Evolutionary conservation across 352 stramenopile species (phyloP).

Genomic region (Blastocystis sp.): DNA sequence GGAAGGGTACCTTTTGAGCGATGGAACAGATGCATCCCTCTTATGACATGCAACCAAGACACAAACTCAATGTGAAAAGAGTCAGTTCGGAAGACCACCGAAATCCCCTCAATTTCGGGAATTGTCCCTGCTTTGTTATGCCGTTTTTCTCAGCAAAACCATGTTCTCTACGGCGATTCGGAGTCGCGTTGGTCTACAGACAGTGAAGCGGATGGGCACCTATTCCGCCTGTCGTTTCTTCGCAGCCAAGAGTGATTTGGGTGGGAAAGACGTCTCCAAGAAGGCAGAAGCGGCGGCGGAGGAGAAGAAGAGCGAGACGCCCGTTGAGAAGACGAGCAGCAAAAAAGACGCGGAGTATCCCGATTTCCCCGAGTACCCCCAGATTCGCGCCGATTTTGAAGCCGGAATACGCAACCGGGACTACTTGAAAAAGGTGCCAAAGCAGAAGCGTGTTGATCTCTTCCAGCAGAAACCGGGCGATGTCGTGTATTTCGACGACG

Average conservation of each 20-base stretch:
- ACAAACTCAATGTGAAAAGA: not conserved
- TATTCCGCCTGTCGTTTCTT: conserved; percentile 21
- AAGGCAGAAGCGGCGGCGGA: not conserved
- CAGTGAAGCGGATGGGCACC: not conserved
- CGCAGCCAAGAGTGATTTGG: conserved; percentile 8
- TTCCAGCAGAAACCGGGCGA: conserved; percentile 27
- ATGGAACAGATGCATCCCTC: not conserved
- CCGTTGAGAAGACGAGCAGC: not conserved
- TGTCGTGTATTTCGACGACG: conserved; percentile 56
- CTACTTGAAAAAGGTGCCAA: conserved; percentile 40
- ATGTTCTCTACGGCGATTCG: not conserved
- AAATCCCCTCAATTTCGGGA: not conserved
- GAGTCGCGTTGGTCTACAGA: not conserved
- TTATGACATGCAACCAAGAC: not conserved
- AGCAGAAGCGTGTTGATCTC: conserved; percentile 34
- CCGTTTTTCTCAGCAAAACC: not conserved
- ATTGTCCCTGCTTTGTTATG: not conserved
- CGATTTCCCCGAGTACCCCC: conserved; percentile 55
- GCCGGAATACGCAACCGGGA: conserved; percentile 47
- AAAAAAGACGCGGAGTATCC: conserved; percentile 31
- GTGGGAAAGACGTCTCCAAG: not conserved
- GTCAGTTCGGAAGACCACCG: not conserved
- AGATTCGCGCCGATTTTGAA: conserved; percentile 39
- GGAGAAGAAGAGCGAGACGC: not conserved
- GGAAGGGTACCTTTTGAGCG: not conserved